These are phyloP conservation scores for Citrus mangshanensis DNA, from an alignment of 345 rosid species.

Conservation along the genomic window DNA sequence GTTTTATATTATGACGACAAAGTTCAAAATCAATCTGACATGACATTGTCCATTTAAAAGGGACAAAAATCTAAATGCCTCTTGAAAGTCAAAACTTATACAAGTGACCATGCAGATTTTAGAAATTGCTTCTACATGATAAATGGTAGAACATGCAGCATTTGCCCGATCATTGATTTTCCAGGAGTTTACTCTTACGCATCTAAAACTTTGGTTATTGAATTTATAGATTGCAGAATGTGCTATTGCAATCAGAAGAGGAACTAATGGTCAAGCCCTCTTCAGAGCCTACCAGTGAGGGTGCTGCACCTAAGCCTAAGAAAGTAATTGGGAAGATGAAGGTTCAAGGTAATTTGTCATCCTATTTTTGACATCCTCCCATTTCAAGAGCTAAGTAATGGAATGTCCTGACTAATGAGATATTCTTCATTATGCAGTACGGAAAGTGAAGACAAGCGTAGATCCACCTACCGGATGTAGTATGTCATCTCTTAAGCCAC, in stretches of 20 bases:
- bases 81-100: background rate
- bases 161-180: background rate
- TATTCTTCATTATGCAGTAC: conserved; percentile 51
- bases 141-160: background rate
- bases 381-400: conserved; percentile 12
- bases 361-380: conserved; percentile 4
- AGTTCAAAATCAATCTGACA: background rate
- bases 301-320: conserved; percentile 70
- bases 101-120: background rate
- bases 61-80: background rate
- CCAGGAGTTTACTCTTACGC: conserved; percentile 14
- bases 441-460: conserved; percentile 71
- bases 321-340: conserved; percentile 86
- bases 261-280: conserved; percentile 69
- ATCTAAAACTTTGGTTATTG: conserved; percentile 12
- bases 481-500: conserved; percentile 64
- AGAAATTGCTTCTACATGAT: conserved; percentile 1
- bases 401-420: conserved; percentile 6
- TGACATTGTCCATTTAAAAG: background rate
- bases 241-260: conserved; percentile 93
- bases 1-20: background rate
- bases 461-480: conserved; percentile 86
- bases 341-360: conserved; percentile 73
- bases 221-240: conserved; percentile 56
- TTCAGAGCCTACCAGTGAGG: conserved; percentile 57